These are phyloP conservation scores for Kappamyces sp. DNA, from an alignment of 192 early-diverging fungal genomes.

Conservation along the genomic window DNA sequence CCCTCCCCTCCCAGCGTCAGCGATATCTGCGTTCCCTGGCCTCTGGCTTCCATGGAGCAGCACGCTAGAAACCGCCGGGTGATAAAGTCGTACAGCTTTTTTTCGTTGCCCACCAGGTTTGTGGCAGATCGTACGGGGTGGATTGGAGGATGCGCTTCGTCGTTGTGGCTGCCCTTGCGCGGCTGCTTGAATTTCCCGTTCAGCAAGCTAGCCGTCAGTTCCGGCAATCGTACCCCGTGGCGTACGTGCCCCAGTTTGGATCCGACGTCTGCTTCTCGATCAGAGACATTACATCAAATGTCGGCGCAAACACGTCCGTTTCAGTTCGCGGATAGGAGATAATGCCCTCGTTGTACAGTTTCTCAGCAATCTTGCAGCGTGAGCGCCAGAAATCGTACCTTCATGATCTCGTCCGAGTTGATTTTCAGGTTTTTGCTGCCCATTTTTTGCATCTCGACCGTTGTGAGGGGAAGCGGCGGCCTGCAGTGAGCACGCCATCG, in stretches of 20 bases:
- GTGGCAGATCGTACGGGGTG: constrained; percentile 67
- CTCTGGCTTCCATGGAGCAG: constrained; percentile 86
- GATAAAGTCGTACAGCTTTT: constrained; percentile 80
- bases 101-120: constrained; percentile 59
- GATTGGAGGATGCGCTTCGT: constrained; percentile 97
- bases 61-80: constrained; percentile 82
- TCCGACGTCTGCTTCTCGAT: constrained; percentile 59
- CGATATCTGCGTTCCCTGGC: constrained; percentile 70
- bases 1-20: constrained; percentile 65
- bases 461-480: constrained; percentile 87
- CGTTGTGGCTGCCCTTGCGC: constrained; percentile 77
- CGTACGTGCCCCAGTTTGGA: constrained; percentile 35
- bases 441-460: constrained; percentile 86
- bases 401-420: constrained; percentile 75
- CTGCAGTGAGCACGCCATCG: constrained; percentile 27
- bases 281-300: constrained; percentile 61
- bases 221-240: constrained; percentile 33
- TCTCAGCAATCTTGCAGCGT: constrained; percentile 66
- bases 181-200: constrained; percentile 66
- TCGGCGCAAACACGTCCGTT: constrained; percentile 79
- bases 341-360: constrained; percentile 77
- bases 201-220: constrained; percentile 38
- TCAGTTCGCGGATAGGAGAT: constrained; percentile 97
- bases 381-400: constrained; percentile 27
- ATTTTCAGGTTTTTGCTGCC: constrained; percentile 66